These are phyloP conservation scores for Fusarium sp. DNA, from an alignment of 2,329 filamentous ascomycete genomes.

Conservation along the genomic window DNA sequence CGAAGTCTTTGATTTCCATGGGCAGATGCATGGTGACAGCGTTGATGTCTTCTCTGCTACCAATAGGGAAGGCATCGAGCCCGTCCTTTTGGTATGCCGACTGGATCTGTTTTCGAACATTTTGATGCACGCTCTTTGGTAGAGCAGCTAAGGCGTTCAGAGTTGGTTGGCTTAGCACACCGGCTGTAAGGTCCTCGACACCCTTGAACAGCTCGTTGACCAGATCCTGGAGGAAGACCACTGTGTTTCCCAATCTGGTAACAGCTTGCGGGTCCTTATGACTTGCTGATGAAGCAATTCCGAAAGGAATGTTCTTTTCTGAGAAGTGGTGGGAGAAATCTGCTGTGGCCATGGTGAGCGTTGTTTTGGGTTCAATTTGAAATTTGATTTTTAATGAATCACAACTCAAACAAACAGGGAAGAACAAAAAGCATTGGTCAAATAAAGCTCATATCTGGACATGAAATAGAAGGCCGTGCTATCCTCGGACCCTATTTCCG, in stretches of 20 bases:
- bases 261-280: slow-evolving; percentile 57
- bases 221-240: slow-evolving; percentile 64
- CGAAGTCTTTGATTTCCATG: slow-evolving; percentile 66
- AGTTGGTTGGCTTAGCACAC: not conserved
- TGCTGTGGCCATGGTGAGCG: not conserved
- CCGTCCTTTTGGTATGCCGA: not conserved
- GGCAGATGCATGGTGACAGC: slow-evolving; percentile 62
- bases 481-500: not conserved
- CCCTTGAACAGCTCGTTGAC: slow-evolving; percentile 45
- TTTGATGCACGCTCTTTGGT: not conserved
- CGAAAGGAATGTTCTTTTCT: slow-evolving; percentile 64
- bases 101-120: slow-evolving; percentile 6
- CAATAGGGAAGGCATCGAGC: slow-evolving; percentile 4
- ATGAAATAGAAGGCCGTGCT: not conserved
- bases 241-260: slow-evolving; percentile 62
- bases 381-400: rapidly evolving
- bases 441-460: not conserved
- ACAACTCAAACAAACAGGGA: rapidly evolving
- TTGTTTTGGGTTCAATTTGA: rapidly evolving
- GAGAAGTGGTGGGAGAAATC: slow-evolving; percentile 58
- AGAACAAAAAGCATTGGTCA: no score
- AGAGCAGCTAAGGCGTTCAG: slow-evolving; percentile 27
- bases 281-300: slow-evolving; percentile 58
- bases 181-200: slow-evolving; percentile 39
- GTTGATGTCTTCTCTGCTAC: slow-evolving; percentile 27